Conservation (phyloP, 306 rosid species). For the Lathyrus tuberosus region DNA sequence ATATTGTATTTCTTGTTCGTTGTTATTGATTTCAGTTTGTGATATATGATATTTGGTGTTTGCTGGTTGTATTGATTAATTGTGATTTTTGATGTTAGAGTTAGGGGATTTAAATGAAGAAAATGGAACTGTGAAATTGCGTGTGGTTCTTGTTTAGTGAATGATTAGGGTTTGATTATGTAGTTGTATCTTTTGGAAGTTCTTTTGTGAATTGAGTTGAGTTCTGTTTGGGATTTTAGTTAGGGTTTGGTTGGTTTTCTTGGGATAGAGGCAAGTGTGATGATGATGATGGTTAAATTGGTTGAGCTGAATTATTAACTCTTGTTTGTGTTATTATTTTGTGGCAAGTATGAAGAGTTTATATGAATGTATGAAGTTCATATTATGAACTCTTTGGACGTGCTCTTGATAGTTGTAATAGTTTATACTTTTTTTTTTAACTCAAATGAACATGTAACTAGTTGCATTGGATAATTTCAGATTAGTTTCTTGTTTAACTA, state of each 20-base stretch:
- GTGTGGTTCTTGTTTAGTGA: background rate
- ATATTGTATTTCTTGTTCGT: background rate
- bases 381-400: background rate
- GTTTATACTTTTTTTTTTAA: background rate
- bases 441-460: background rate
- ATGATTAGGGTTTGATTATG: conserved; percentile 3
- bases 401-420: background rate
- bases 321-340: conserved; percentile 19
- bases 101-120: conserved; percentile 17
- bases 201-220: background rate
- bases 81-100: conserved; percentile 17
- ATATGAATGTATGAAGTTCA: background rate
- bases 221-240: background rate
- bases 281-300: background rate
- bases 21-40: background rate
- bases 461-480: background rate
- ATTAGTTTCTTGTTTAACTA: background rate
- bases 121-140: background rate
- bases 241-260: conserved; percentile 21
- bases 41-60: background rate
- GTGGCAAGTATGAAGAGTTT: conserved; percentile 6
- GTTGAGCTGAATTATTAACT: background rate
- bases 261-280: background rate
- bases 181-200: background rate
- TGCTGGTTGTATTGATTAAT: background rate